Conservation (phyloP, 176 grass and related monocot species). For the Saccharum officinarum region DNA sequence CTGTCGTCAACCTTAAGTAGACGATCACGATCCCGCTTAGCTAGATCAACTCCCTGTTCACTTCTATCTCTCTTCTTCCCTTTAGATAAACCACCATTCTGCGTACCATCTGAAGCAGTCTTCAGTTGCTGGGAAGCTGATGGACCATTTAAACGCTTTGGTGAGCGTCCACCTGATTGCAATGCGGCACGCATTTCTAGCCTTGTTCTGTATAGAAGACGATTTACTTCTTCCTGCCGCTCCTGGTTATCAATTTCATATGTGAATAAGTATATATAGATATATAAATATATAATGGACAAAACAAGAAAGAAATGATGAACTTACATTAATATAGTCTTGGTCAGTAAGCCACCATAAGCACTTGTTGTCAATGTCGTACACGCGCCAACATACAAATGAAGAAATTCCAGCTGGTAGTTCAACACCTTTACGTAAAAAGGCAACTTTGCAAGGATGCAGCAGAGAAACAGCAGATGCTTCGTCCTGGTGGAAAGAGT, state of each 20-base stretch:
- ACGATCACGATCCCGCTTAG: slow-evolving; percentile 49
- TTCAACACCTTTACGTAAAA: slow-evolving; percentile 70
- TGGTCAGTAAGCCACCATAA: slow-evolving; percentile 85
- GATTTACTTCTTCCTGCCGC: slow-evolving; percentile 84
- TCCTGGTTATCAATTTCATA: no score
- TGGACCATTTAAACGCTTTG: slow-evolving; percentile 63
- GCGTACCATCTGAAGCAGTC: slow-evolving; percentile 35
- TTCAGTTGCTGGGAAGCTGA: slow-evolving; percentile 46
- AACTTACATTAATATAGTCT: slow-evolving; percentile 87
- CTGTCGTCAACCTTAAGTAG: slow-evolving; percentile 38
- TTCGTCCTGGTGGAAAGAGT: slow-evolving; percentile 83
- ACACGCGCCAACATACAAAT: slow-evolving; percentile 79
- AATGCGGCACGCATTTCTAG: slow-evolving; percentile 76
- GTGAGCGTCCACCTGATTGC: slow-evolving; percentile 67
- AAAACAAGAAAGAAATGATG: not conserved
- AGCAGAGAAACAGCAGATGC: slow-evolving; percentile 66
- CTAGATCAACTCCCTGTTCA: slow-evolving; percentile 48
- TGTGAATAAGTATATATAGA: no score
- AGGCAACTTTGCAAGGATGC: slow-evolving; percentile 87
- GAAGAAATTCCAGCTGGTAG: slow-evolving; percentile 73
- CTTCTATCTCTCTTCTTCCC: slow-evolving; percentile 67
- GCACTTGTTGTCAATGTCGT: slow-evolving; percentile 81
- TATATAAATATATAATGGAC: no score
- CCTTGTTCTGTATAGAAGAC: slow-evolving; percentile 63
- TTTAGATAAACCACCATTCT: slow-evolving; percentile 53